A percentile compares a stretch with the other conserved stretches of the same genome.
Conservation (phyloP, 1,139 yeast genomes). For the Taiozyma sp. region DNA sequence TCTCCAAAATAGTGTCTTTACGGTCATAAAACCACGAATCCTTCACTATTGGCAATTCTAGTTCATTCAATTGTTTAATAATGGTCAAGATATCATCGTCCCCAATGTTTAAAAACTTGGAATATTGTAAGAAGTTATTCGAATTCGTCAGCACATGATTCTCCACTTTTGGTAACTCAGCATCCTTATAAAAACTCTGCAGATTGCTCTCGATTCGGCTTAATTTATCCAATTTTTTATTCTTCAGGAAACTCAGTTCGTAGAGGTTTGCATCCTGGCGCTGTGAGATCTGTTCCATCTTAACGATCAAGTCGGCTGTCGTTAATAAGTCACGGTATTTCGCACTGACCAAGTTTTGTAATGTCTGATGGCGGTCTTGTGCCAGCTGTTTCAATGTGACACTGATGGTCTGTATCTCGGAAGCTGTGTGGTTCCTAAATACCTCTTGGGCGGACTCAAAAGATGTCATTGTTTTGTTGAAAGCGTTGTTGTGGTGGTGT, state of each 20-base stretch:
- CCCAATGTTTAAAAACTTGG: background rate
- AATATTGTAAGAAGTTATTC: background rate
- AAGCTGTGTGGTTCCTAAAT: conserved; percentile 2
- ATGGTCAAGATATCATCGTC: background rate
- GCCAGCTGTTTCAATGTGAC: conserved; percentile 2
- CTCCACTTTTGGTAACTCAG: background rate
- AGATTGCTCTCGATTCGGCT: conserved; percentile 9
- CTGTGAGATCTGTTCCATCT: conserved; percentile 40
- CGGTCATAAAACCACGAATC: background rate
- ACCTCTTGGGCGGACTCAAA: conserved; percentile 3
- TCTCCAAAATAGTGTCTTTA: background rate
- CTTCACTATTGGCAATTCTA: background rate
- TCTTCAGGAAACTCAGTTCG: conserved; percentile 14
- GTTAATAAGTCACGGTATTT: conserved; percentile 62
- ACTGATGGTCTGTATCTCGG: conserved; percentile 3
- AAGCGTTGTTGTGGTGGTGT: too few species aligned
- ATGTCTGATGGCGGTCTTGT: conserved; percentile 31
- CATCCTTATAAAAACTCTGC: background rate
- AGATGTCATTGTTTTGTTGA: background rate
- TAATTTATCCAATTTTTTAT: conserved; percentile 5
- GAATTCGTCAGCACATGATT: background rate
- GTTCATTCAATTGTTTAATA: background rate
- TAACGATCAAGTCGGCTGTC: conserved; percentile 63
- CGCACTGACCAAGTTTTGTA: conserved; percentile 55
- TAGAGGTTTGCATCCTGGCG: conserved; percentile 18